Conservation (phyloP, 805 yeast genomes). For the Starmera caribaea region DNA sequence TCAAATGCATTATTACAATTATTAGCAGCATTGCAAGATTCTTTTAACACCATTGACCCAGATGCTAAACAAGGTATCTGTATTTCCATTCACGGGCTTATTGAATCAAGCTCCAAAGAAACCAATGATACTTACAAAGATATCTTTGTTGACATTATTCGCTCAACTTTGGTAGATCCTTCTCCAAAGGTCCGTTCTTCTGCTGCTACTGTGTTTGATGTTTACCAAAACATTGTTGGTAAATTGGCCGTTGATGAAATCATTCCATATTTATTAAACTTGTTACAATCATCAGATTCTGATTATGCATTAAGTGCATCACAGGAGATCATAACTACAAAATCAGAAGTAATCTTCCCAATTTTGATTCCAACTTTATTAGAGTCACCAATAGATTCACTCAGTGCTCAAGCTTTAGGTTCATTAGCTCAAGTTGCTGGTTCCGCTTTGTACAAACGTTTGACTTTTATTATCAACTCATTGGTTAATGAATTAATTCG, state of each 20-base stretch:
- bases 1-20: conserved; percentile 75
- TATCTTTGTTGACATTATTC: conserved; percentile 69
- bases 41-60: conserved; percentile 51
- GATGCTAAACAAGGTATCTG: no score
- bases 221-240: no score
- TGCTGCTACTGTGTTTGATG: no score
- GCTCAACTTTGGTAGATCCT: no score
- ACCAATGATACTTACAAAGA: conserved; percentile 76
- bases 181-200: no score
- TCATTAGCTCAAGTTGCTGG: conserved; percentile 90
- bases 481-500: conserved; percentile 50
- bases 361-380: no score
- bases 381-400: conserved; percentile 68
- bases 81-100: conserved; percentile 79
- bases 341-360: no score
- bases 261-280: no score
- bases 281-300: conserved; percentile 53
- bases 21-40: conserved; percentile 72
- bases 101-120: conserved; percentile 59
- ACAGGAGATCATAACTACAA: conserved; percentile 83
- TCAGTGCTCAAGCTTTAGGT: conserved; percentile 82
- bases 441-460: conserved; percentile 60
- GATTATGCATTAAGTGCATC: conserved; percentile 80
- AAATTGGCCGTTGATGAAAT: no score
- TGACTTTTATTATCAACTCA: conserved; percentile 65